These are phyloP conservation scores for Fusarium equiseti DNA, from an alignment of 2,329 filamentous ascomycete genomes.

Conservation along the genomic window DNA sequence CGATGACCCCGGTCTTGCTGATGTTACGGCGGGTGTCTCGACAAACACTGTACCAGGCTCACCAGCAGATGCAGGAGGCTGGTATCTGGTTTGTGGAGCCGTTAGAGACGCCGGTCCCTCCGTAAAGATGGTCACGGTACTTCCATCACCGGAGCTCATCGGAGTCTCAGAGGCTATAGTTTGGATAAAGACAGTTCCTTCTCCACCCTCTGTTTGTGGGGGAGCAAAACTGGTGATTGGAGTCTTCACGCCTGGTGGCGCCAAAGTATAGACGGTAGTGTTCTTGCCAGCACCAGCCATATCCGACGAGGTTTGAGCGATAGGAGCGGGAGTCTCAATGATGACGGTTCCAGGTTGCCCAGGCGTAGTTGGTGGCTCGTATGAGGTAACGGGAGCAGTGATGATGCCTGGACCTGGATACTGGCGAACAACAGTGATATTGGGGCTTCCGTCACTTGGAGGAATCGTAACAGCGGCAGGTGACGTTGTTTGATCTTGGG, in stretches of 20 bases:
- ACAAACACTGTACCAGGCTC: constrained; percentile 25
- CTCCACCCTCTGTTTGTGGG: constrained; percentile 19
- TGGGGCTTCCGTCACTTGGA: constrained; percentile 20
- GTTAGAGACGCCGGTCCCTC: constrained; percentile 19
- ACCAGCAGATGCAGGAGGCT: constrained; percentile 20
- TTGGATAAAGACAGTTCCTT: constrained; percentile 29
- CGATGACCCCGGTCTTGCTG: no score
- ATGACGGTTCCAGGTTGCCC: constrained; percentile 29
- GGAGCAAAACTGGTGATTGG: constrained; percentile 24
- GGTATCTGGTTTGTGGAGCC: constrained; percentile 19
- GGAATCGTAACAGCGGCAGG: constrained; percentile 22
- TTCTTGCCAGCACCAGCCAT: constrained; percentile 3
- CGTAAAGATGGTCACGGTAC: constrained; percentile 23
- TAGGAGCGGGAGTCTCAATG: constrained; percentile 27
- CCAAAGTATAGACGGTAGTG: constrained; percentile 29
- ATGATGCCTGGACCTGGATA: constrained; percentile 28
- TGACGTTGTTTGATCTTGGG: constrained; percentile 2
- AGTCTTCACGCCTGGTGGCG: constrained; percentile 8
- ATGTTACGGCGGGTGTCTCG: no score
- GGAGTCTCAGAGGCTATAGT: constrained; percentile 14
- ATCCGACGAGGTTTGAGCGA: constrained; percentile 4
- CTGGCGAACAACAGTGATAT: constrained; percentile 24
- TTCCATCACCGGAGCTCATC: background rate
- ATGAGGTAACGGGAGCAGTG: constrained; percentile 22
- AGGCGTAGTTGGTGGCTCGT: constrained; percentile 14